Percentiles rank a stretch among this genome's conserved stretches.
phyloP scores from a whole-genome alignment of 257 asterid genomes.

The Asclepias syriaca region DNA sequence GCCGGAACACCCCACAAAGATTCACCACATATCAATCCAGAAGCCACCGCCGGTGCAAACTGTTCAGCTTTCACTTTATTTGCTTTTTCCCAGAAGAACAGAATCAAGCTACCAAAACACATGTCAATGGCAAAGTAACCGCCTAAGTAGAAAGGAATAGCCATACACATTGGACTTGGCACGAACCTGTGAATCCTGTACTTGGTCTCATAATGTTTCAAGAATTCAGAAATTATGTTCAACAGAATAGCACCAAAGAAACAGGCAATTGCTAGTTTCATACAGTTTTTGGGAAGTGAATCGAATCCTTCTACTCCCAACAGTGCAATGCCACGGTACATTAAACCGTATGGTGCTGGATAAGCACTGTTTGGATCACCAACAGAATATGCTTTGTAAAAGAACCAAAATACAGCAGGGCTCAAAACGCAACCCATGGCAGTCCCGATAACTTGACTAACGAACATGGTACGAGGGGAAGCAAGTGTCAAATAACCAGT shows the following conservation, averaged over 20 bases:
- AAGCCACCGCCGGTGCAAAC: slow-evolving; percentile 57
- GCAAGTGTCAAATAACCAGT: slow-evolving; percentile 61
- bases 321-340: slow-evolving; percentile 57
- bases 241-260: slow-evolving; percentile 32
- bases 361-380: slow-evolving; percentile 47
- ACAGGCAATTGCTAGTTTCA: slow-evolving; percentile 32
- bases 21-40: slow-evolving; percentile 73
- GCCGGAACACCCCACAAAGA: slow-evolving; percentile 76
- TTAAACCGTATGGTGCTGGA: slow-evolving; percentile 46
- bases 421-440: slow-evolving; percentile 46
- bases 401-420: slow-evolving; percentile 63
- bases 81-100: slow-evolving; percentile 32
- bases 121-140: slow-evolving; percentile 67
- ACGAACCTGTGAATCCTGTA: slow-evolving; percentile 40
- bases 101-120: slow-evolving; percentile 73
- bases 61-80: slow-evolving; percentile 35
- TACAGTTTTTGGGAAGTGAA: slow-evolving; percentile 56
- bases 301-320: slow-evolving; percentile 58
- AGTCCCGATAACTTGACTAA: slow-evolving; percentile 54
- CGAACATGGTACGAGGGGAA: slow-evolving; percentile 61
- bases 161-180: slow-evolving; percentile 86
- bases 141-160: slow-evolving; percentile 67
- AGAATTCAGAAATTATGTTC: slow-evolving; percentile 13
- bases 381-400: slow-evolving; percentile 37
- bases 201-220: slow-evolving; percentile 39